Percentiles rank a stretch among this genome's conserved stretches.
Conservation (phyloP, 148 eudicot genomes). For the Amaranthus cruentus region DNA sequence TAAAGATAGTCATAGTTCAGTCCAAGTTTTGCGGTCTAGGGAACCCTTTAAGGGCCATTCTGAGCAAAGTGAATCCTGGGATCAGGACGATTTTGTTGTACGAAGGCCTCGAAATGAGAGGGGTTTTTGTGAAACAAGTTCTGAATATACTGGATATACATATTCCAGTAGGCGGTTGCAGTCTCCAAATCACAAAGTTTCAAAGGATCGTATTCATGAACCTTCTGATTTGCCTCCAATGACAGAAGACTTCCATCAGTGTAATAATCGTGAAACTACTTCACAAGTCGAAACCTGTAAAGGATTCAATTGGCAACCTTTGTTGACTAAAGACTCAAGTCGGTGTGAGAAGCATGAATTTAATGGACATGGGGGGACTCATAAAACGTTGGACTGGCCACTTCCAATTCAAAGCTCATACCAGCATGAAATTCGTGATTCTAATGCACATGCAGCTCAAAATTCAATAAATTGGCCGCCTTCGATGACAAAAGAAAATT, state of each 20-base stretch:
- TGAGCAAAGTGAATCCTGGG: slow-evolving; percentile 22
- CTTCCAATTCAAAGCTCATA: not conserved
- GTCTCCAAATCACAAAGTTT: slow-evolving; percentile 24
- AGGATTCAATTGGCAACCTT: slow-evolving; percentile 20
- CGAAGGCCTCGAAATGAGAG: slow-evolving; percentile 22
- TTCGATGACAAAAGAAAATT: not conserved
- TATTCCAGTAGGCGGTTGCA: slow-evolving; percentile 32
- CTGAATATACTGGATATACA: slow-evolving; percentile 18
- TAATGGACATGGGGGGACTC: slow-evolving; percentile 9
- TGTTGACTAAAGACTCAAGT: slow-evolving; percentile 1
- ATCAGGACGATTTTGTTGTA: slow-evolving; percentile 24
- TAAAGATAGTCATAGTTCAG: slow-evolving; percentile 22
- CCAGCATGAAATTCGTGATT: not conserved
- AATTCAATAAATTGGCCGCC: not conserved
- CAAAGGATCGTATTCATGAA: slow-evolving; percentile 11
- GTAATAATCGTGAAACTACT: not conserved
- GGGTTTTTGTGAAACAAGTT: slow-evolving; percentile 21
- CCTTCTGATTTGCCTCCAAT: slow-evolving; percentile 18
- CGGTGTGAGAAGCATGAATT: slow-evolving; percentile 8
- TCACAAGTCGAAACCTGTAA: not conserved
- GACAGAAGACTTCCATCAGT: slow-evolving; percentile 1
- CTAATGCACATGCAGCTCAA: slow-evolving; percentile 1
- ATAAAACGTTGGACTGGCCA: not conserved
- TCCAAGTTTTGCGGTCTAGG: slow-evolving; percentile 19
- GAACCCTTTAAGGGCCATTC: slow-evolving; percentile 26